A percentile compares a stretch with the other conserved stretches of the same genome.
Conservation (phyloP, 2,329 filamentous ascomycete genomes). For the Fusarium sp. region DNA sequence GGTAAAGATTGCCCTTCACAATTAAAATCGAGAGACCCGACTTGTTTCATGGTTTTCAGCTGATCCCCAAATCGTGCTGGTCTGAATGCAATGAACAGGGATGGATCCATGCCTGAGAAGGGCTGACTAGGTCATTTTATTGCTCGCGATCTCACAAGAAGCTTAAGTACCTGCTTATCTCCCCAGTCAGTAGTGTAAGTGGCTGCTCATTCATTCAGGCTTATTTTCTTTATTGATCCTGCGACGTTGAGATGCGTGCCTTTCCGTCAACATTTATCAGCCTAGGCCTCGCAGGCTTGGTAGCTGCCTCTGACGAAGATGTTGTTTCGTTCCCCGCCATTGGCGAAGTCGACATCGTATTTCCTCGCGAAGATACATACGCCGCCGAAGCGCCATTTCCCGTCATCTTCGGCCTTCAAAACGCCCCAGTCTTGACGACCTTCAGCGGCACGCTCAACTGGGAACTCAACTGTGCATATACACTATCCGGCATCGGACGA, state of each 20-base stretch:
- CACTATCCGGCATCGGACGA: conserved; percentile 10
- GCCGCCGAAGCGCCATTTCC: conserved; percentile 22
- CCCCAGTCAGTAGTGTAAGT: not conserved
- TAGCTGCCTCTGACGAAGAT: not conserved
- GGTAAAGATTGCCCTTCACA: not conserved
- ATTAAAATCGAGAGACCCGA: conserved; percentile 2
- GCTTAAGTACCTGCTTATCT: not conserved
- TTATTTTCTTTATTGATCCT: not conserved
- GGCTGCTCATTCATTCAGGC: not conserved
- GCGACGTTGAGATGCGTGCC: not conserved
- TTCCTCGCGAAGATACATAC: conserved; percentile 23
- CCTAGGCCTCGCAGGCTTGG: not conserved
- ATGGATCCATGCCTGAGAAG: conserved; percentile 14
- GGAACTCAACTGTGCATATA: conserved; percentile 9
- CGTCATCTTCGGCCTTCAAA: conserved; percentile 26
- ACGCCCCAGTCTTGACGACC: conserved; percentile 14
- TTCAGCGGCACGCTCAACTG: conserved; percentile 18
- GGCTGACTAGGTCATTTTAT: conserved; percentile 8
- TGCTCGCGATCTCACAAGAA: not conserved
- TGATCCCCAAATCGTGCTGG: not conserved
- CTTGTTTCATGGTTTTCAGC: conserved; percentile 7
- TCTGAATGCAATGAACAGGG: conserved; percentile 12
- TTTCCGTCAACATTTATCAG: not conserved
- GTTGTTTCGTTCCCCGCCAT: conserved; percentile 14
- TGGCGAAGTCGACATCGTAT: conserved; percentile 24